Conservation (phyloP, 371 early-diverging fungal species). For the Saksenaea oblongispora region DNA sequence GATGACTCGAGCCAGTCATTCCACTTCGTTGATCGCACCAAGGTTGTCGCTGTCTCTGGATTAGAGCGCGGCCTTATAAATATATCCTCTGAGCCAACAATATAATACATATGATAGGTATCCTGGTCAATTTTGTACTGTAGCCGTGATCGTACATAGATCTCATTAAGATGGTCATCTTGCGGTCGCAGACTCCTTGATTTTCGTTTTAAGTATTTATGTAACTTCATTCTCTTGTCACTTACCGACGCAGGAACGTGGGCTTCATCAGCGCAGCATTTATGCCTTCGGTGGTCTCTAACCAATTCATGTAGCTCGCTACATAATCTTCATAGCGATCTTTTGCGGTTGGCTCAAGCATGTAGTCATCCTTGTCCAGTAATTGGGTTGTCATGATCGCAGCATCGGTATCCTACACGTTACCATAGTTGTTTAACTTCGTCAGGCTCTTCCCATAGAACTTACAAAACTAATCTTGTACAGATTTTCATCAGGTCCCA, state of each 20-base stretch:
- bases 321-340: conserved; percentile 94
- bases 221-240: conserved; percentile 29
- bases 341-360: conserved; percentile 77
- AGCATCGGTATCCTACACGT: conserved; percentile 54
- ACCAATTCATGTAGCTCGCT: conserved; percentile 83
- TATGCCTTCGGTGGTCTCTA: conserved; percentile 77
- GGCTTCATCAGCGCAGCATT: conserved; percentile 48
- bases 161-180: conserved; percentile 61
- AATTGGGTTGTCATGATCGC: conserved; percentile 80
- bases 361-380: conserved; percentile 84
- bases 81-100: conserved; percentile 51
- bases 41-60: neutral
- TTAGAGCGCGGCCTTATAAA: conserved; percentile 54
- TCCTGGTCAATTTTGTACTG: conserved; percentile 92
- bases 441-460: neutral
- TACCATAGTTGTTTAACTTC: neutral
- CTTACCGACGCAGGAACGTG: conserved; percentile 71
- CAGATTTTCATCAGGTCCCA: conserved; percentile 80
- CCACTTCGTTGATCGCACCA: conserved; percentile 9
- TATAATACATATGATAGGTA: conserved; percentile 55
- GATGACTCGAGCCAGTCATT: conserved; percentile 28
- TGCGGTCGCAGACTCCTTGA: conserved; percentile 77
- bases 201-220: conserved; percentile 29
- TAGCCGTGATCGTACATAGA: conserved; percentile 66
- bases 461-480: conserved; percentile 86